Evolutionary conservation across 2,329 filamentous ascomycete genomes (phyloP).

Genomic region (Cladosporium sp.): DNA sequence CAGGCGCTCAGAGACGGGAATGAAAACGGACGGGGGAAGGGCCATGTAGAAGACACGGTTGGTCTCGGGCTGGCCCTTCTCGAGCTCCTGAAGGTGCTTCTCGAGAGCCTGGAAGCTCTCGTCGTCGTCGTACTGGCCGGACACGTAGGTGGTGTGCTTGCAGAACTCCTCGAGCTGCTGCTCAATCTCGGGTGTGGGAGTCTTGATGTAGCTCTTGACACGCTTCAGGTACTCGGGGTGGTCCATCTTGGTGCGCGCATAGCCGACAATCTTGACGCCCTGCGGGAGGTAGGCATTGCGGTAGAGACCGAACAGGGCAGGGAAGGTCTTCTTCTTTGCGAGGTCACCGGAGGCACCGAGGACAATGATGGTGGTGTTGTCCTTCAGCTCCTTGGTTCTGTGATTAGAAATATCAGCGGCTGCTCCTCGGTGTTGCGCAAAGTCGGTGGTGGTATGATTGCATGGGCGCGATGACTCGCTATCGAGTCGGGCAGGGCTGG

Average conservation of each 20-base stretch:
- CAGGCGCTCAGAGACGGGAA: conserved; percentile 90
- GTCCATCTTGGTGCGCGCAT: conserved; percentile 99
- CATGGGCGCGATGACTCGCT: not conserved
- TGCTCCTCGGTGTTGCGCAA: not conserved
- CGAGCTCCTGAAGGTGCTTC: conserved; percentile 77
- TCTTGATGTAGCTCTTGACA: conserved; percentile 98
- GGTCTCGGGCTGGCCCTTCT: conserved; percentile 73
- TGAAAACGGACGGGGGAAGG: conserved; percentile 94
- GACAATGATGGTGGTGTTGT: conserved; percentile 95
- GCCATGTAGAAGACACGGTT: conserved; percentile 99
- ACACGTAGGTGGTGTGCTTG: conserved; percentile 81
- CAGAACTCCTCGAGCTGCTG: conserved; percentile 90
- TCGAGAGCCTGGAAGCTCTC: conserved; percentile 84
- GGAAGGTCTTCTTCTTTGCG: conserved; percentile 99
- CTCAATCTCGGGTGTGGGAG: conserved; percentile 93
- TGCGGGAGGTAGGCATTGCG: conserved; percentile 97
- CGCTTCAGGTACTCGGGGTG: conserved; percentile 89
- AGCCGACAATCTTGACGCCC: conserved; percentile 94
- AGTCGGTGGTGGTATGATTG: not conserved
- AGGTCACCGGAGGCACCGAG: conserved; percentile 95
- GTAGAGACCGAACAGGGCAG: conserved; percentile 93
- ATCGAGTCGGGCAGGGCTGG: not conserved
- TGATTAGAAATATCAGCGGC: not conserved
- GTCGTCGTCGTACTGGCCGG: conserved; percentile 97
- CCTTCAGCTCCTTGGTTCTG: conserved; percentile 91